Evolutionary conservation across 163 green algal genomes (phyloP), one percentile per base, ranked within the genome.

Genomic region (Chlorella variabilis): DNA sequence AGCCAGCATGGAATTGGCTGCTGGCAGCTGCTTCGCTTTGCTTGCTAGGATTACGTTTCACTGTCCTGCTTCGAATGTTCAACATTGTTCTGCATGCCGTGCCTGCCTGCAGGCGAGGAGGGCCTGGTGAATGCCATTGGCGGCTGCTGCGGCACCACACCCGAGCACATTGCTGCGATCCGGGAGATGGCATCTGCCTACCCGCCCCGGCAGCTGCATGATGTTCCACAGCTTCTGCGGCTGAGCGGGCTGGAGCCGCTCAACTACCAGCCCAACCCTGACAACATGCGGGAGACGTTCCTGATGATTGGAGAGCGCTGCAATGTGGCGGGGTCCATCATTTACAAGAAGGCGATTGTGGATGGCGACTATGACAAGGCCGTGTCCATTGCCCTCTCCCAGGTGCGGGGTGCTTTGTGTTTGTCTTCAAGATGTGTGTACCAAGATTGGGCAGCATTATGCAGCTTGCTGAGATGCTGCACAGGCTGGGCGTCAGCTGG

Each of bases 331-430:
- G 96, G 96, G n/a, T 98, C 93, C 66, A 95, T 90, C 65, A 89
- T 98, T 49, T 99, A 96, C 93, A 99, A 99, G 93, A 98, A 98
- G 93, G 95, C 96, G 38, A 96, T 99, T 80, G 89, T 97, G 68
- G 92, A 97, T 71, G 94, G 93, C 69, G 92, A 99, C 86, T 99
- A 94, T 58, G 96, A 99, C 75, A 98, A 97, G 86, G 96, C 96
- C 3, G 79, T 95, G 29, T 69, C 75, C 63, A 99, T 99, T 70
- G 96, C 96, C 0, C 84, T 96, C n/a, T 94, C 96, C 84, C 90
- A 95, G 90, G 96, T 98, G 71, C n/a, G n/a, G n/a, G n/a, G n/a
- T 27, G n/a, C 36, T 54, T 54, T 11, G 45, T 54, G n/a, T n/a
- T n/a, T n/a, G n/a, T n/a, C n/a, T n/a, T n/a, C n/a, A n/a, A n/a